These are phyloP conservation scores for Talaromyces nanjingensis DNA, from an alignment of 495 filamentous ascomycete species.

Conservation along the genomic window DNA sequence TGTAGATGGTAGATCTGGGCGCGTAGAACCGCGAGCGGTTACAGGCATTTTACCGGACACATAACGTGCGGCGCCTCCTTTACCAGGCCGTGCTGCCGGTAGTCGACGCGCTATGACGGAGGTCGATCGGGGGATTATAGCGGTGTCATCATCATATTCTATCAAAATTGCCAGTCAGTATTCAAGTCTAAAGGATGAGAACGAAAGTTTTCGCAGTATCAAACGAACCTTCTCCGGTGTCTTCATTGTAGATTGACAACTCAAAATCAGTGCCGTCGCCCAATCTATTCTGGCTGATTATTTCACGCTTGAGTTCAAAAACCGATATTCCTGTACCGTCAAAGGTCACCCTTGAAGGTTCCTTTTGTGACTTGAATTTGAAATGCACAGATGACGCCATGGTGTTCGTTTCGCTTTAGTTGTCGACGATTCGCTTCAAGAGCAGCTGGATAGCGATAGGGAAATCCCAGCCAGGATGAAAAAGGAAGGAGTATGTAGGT, in stretches of 20 bases:
- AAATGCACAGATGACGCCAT: conserved; percentile 99
- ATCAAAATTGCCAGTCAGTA: conserved; percentile 11
- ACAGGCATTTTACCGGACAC: conserved; percentile 95
- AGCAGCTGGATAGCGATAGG: conserved; percentile 7
- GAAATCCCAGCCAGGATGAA: conserved; percentile 21
- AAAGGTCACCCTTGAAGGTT: conserved; percentile 88
- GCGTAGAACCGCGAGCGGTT: conserved; percentile 72
- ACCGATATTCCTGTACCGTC: conserved; percentile 98
- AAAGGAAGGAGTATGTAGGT: background rate
- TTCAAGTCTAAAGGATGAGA: background rate
- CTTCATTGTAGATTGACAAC: conserved; percentile 83
- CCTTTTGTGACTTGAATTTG: conserved; percentile 99
- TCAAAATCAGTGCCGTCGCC: conserved; percentile 98
- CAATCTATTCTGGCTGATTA: conserved; percentile 87
- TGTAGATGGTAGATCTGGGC: conserved; percentile 54
- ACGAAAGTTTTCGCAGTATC: conserved; percentile 3
- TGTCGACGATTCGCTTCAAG: conserved; percentile 13
- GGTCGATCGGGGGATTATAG: conserved; percentile 87
- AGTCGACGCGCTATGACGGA: conserved; percentile 85
- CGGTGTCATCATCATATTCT: conserved; percentile 98
- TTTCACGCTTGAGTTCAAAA: conserved; percentile 97
- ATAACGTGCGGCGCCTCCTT: conserved; percentile 88
- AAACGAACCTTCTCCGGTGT: conserved; percentile 79
- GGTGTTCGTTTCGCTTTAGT: conserved; percentile 30
- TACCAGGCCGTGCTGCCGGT: conserved; percentile 71